phyloP scores from a whole-genome alignment of 192 early-diverging fungal species.

The Funneliformis mosseae region DNA sequence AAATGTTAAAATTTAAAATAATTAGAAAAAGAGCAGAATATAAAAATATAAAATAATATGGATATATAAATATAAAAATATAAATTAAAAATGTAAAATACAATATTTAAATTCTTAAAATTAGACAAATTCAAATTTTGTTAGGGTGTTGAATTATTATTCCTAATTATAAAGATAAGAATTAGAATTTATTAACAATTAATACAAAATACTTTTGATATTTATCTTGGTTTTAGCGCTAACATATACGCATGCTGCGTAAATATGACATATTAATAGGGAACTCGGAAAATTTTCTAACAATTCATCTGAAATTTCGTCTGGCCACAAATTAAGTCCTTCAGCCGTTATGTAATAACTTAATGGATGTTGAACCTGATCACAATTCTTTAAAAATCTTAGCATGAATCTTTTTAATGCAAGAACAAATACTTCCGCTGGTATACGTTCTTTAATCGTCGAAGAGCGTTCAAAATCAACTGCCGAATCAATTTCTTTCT shows the following conservation, averaged over 20 bases:
- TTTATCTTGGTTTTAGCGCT: not conserved
- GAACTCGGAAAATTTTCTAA: not conserved
- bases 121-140: too few relatives aligned
- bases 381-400: slow-evolving; percentile 10
- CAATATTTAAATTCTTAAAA: too few relatives aligned
- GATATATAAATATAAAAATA: too few relatives aligned
- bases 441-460: not conserved
- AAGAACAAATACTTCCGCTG: slow-evolving; percentile 12
- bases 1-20: too few relatives aligned
- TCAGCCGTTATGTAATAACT: not conserved
- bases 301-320: not conserved
- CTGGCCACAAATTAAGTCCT: not conserved
- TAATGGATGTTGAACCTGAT: not conserved
- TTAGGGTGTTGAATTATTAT: too few relatives aligned
- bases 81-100: too few relatives aligned
- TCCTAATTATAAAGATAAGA: too few relatives aligned
- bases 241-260: not conserved
- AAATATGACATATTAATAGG: slow-evolving; percentile 8
- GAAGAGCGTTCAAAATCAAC: slow-evolving; percentile 6
- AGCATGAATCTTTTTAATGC: slow-evolving; percentile 34
- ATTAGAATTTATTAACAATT: too few relatives aligned
- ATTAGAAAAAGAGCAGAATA: too few relatives aligned
- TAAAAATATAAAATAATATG: too few relatives aligned
- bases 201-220: too few relatives aligned
- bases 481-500: slow-evolving; percentile 4